These are phyloP conservation scores for Sporothrix curviconia DNA, from an alignment of 2,329 filamentous ascomycete genomes.

Conservation along the genomic window DNA sequence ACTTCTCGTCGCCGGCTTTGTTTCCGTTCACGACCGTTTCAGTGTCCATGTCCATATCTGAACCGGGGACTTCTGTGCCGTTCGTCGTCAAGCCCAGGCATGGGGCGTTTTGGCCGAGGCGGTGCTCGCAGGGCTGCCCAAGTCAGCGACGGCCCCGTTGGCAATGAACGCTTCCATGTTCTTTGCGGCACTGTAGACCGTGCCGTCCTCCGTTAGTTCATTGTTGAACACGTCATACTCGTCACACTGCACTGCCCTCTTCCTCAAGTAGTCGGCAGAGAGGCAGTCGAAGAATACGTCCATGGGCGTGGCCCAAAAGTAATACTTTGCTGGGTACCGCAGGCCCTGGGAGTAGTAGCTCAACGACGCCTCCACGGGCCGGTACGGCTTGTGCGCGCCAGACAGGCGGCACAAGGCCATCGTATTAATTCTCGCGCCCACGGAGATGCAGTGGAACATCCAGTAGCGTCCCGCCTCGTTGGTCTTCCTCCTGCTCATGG, in stretches of 20 bases:
- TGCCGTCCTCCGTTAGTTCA: too few relatives aligned
- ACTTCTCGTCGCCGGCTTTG: background rate
- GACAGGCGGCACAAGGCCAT: background rate
- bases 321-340: background rate
- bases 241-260: background rate
- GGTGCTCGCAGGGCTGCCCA: too few relatives aligned
- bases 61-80: too few relatives aligned
- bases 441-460: background rate
- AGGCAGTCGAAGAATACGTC: constrained; percentile 1
- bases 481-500: background rate
- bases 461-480: background rate
- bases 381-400: background rate
- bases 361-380: background rate
- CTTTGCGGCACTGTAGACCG: too few relatives aligned
- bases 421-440: background rate
- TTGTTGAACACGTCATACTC: background rate
- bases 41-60: too few relatives aligned
- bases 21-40: background rate
- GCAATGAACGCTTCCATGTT: too few relatives aligned
- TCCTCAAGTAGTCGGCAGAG: background rate
- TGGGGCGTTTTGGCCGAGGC: too few relatives aligned
- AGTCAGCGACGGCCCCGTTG: too few relatives aligned
- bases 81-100: too few relatives aligned
- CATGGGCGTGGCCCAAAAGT: constrained; percentile 3
- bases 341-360: background rate